Base-by-base conservation (phyloP, 129 eudicot genomes). In the Tagetes erecta region DNA sequence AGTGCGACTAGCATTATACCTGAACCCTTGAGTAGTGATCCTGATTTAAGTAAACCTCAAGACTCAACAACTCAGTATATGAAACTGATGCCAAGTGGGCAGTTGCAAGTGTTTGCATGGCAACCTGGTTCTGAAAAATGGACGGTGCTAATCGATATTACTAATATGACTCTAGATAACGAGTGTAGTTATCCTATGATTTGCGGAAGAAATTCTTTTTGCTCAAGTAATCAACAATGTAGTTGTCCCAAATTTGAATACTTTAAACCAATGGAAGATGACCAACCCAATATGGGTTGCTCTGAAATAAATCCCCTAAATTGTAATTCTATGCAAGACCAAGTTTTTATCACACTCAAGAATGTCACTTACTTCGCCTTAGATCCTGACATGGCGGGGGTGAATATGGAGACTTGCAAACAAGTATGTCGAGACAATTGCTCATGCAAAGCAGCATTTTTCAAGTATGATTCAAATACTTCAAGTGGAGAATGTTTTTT, bases 381-480 rank as follows among this genome's bases (percentile, higher is more conserved):
- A n/a, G 56, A 2, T 2, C 46, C 52, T 10, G 14, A 8, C 34
- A 14, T 33, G 60, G 20, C 27, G 13, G 59, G 8, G 0, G 67
- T 51, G 68, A 33, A 75, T 65, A 41, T 35, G 8, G 84, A 85
- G 45, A 51, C 73, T 31, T 84, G 85, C 68, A 84, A 74, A 70
- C 57, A 42, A 64, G 85, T 81, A 3, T 81, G 88, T 41, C 56
- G 78, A 52, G 40, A 62, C 27, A 81, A 77, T 41, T 84, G 85
- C 68, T 64, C 75, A 6, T 84, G 88, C 73, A 68, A 69, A 77
- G 88, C 86, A 37, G 80, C 80, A 3, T 3, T 85, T n/a, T 81
- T 84, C 64, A 59, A 10, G 53, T 49, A 49, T 49, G 5, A 42
- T 42, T 2, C 46, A 20, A 7, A 60, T 67, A 11, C 11, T 37